A percentile compares a stretch with the other conserved stretches of the same genome.
These are phyloP conservation scores for Canariomyces notabilis DNA, from an alignment of 2,329 filamentous ascomycete genomes.

Conservation along the genomic window DNA sequence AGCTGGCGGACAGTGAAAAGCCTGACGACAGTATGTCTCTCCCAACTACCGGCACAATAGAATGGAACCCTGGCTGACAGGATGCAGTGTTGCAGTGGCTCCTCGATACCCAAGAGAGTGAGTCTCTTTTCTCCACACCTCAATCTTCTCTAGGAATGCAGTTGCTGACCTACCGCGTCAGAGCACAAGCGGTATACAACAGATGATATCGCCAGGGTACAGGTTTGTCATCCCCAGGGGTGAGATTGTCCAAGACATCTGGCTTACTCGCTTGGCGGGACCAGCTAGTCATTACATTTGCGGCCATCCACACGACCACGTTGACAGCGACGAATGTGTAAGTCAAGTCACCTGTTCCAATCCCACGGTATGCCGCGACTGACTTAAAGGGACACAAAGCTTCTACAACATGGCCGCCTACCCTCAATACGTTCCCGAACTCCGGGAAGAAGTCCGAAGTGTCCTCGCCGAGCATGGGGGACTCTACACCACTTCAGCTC, in stretches of 20 bases:
- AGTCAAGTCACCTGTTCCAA: no score
- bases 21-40: conserved; percentile 46
- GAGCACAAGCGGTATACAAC: conserved; percentile 30
- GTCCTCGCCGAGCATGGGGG: conserved; percentile 33
- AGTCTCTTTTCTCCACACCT: no score
- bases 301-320: conserved; percentile 49
- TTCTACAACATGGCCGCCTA: conserved; percentile 48
- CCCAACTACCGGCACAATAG: no score
- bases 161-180: no score
- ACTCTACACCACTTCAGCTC: conserved; percentile 25
- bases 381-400: no score
- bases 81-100: conserved; percentile 48
- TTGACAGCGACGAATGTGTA: conserved; percentile 41
- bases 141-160: no score
- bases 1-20: conserved; percentile 25
- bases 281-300: conserved; percentile 42
- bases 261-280: no score
- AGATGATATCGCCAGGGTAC: conserved; percentile 36
- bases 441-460: conserved; percentile 46
- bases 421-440: conserved; percentile 45
- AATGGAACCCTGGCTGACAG: no score
- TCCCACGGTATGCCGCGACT: no score
- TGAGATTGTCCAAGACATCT: no score
- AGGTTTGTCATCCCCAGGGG: no score
- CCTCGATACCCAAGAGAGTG: conserved; percentile 34